These are phyloP conservation scores for Chaetomiaceae sp. DNA, from an alignment of 2,329 filamentous ascomycete genomes.

Conservation along the genomic window DNA sequence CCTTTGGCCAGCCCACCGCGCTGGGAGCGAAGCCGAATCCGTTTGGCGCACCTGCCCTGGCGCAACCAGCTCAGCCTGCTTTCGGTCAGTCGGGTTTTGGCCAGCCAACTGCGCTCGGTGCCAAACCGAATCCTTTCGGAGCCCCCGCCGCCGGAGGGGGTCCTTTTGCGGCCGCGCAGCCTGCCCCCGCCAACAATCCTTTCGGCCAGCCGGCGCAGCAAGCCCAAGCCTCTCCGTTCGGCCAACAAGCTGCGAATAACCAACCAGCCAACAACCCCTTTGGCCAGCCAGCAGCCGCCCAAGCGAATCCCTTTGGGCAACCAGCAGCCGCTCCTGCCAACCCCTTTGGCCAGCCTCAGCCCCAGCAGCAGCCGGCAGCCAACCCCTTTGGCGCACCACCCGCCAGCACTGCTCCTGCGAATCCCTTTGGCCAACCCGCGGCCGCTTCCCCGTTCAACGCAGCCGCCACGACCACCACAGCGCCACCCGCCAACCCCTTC, in stretches of 20 bases:
- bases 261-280: constrained; percentile 30
- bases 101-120: constrained; percentile 29
- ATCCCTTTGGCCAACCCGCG: constrained; percentile 29
- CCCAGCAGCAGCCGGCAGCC: constrained; percentile 13
- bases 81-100: constrained; percentile 30
- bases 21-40: constrained; percentile 28
- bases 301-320: constrained; percentile 27
- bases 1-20: constrained; percentile 30
- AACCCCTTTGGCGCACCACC: constrained; percentile 15
- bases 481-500: constrained; percentile 7
- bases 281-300: constrained; percentile 26
- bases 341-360: constrained; percentile 18
- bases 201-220: constrained; percentile 28
- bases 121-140: constrained; percentile 30
- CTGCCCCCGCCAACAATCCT: constrained; percentile 23
- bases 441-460: constrained; percentile 16
- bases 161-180: constrained; percentile 14
- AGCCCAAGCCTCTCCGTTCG: constrained; percentile 28
- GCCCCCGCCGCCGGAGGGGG: constrained; percentile 31
- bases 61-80: constrained; percentile 30
- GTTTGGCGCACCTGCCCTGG: constrained; percentile 35
- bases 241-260: constrained; percentile 18
- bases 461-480: neutral
- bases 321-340: constrained; percentile 15
- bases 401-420: constrained; percentile 12